These are phyloP conservation scores for Leishmania tarentolae DNA, from an alignment of 208 protist genomes.

Conservation along the genomic window DNA sequence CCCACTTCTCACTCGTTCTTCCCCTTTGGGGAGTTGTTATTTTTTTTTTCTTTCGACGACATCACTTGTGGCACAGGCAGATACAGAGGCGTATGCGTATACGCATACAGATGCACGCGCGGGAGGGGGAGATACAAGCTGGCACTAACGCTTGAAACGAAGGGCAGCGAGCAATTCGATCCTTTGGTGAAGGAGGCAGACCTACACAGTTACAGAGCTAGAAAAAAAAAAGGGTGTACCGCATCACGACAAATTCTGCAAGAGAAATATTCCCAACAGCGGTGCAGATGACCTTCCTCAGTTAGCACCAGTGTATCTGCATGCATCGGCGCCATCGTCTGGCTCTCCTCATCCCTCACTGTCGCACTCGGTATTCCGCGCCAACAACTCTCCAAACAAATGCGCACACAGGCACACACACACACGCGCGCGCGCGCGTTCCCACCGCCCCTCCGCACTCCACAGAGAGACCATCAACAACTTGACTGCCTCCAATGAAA, in stretches of 20 bases:
- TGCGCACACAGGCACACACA: too few relatives aligned
- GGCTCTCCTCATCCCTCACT: not conserved
- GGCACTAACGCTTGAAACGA: not conserved
- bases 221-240: not conserved
- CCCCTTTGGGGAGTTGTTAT: not conserved
- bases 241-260: not conserved
- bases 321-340: not conserved
- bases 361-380: not conserved
- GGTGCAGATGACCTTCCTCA: not conserved
- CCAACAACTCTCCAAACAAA: not conserved
- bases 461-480: not conserved
- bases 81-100: not conserved
- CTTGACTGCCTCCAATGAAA: not conserved
- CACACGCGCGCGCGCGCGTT: too few relatives aligned
- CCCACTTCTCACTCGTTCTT: not conserved
- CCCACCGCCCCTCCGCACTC: not conserved
- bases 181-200: not conserved
- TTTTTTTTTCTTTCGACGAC: not conserved
- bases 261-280: not conserved
- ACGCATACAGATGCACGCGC: not conserved
- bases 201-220: slow-evolving; percentile 9
- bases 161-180: not conserved
- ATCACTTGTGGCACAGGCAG: not conserved
- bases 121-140: not conserved
- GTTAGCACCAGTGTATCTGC: not conserved